Percentiles rank a stretch among this genome's conserved stretches.
phyloP scores from a whole-genome alignment of 371 early-diverging fungal species.

The Mucor sp. region DNA sequence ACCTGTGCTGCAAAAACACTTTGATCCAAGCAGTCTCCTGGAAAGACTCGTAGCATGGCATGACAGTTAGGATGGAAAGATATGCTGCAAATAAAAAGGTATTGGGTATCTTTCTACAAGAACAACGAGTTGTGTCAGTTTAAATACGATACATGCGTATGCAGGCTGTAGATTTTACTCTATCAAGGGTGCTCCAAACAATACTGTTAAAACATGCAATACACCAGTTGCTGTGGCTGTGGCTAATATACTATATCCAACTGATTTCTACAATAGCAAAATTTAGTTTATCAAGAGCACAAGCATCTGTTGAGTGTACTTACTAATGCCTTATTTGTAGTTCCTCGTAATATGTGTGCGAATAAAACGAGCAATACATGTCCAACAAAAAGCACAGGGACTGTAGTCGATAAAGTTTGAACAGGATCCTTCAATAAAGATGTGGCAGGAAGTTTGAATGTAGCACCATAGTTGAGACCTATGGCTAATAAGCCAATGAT shows the following conservation, averaged over 20 bases:
- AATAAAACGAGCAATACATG: constrained; percentile 29
- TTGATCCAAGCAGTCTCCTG: constrained; percentile 31
- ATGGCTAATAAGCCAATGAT: constrained; percentile 20
- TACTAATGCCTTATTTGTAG: constrained; percentile 11
- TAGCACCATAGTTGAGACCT: constrained; percentile 36
- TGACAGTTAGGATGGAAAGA: constrained; percentile 38
- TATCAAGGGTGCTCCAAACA: constrained; percentile 46
- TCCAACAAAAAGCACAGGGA: constrained; percentile 38
- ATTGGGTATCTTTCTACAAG: constrained; percentile 39
- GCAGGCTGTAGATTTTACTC: constrained; percentile 24
- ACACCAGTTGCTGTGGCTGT: constrained; percentile 24
- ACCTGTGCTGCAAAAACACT: constrained; percentile 49
- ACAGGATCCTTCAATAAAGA: constrained; percentile 44
- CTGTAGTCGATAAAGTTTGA: constrained; percentile 32
- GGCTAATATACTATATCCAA: constrained; percentile 28
- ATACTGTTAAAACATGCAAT: constrained; percentile 37
- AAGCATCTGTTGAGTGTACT: background rate
- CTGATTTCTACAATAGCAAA: constrained; percentile 14
- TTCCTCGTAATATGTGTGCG: constrained; percentile 19
- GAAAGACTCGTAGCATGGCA: constrained; percentile 34
- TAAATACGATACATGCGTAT: background rate
- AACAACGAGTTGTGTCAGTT: background rate
- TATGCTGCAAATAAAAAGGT: constrained; percentile 46
- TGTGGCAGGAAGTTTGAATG: constrained; percentile 38
- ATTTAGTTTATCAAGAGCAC: background rate